A percentile compares a stretch with the other conserved stretches of the same genome.
Evolutionary conservation across 2,329 filamentous ascomycete species (phyloP).

Genomic region (Alternaria viburni): DNA sequence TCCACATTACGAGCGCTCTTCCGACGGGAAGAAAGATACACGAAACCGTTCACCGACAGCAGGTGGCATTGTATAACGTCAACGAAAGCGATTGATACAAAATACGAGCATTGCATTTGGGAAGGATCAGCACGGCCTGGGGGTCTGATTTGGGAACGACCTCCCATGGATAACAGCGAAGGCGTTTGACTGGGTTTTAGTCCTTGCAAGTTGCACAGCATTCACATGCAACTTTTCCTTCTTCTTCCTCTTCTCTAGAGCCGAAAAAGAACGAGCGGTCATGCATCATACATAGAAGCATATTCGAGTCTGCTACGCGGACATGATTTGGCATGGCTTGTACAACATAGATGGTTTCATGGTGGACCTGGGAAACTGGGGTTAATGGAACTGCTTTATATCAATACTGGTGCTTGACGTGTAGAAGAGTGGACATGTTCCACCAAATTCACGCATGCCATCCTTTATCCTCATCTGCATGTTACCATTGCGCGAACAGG

Average conservation of each 20-base stretch:
- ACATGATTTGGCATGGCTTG: not conserved
- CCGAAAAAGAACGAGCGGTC: not conserved
- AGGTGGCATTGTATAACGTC: constrained; percentile 12
- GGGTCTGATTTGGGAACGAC: constrained; percentile 3
- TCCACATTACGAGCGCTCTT: constrained; percentile 6
- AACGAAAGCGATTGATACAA: constrained; percentile 8
- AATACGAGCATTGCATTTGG: constrained; percentile 24
- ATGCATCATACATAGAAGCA: not conserved
- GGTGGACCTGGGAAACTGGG: not conserved
- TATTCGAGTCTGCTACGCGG: not conserved
- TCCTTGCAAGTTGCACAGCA: constrained; percentile 2
- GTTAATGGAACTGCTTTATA: not conserved
- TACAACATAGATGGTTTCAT: not conserved
- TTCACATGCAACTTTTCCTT: not conserved
- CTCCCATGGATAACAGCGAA: constrained; percentile 15
- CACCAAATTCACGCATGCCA: not conserved
- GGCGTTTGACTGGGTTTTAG: constrained; percentile 11
- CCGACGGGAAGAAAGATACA: not conserved
- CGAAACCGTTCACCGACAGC: not conserved
- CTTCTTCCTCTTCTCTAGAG: not conserved
- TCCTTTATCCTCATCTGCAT: not conserved
- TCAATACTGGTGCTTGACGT: not conserved
- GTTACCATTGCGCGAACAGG: not conserved
- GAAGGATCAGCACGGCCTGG: constrained; percentile 7
- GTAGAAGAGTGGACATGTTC: too few relatives aligned